phyloP scores from a whole-genome alignment of 805 yeast genomes.

The Kluyveromyces nonfermentans region DNA sequence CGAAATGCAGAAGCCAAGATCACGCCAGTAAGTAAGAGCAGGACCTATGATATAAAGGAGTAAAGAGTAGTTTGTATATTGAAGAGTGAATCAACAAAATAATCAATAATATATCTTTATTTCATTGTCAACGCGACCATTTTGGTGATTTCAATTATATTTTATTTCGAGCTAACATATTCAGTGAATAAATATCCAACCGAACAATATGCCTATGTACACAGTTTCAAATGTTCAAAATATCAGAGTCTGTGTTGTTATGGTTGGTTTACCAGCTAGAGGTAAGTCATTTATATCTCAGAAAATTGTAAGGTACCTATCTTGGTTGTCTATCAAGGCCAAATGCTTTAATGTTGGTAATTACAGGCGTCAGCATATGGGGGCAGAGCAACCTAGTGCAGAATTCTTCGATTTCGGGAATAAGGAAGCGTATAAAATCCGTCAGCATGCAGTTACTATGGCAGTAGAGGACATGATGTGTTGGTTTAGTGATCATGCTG shows the following conservation, averaged over 20 bases:
- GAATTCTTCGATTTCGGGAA: conserved; percentile 68
- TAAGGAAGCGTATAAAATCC: conserved; percentile 48
- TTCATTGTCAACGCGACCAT: no score
- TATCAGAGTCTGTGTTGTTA: conserved; percentile 72
- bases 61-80: neutral
- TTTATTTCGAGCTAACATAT: no score
- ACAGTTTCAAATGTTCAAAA: conserved; percentile 44
- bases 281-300: conserved; percentile 94
- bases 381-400: conserved; percentile 46
- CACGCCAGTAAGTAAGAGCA: no score
- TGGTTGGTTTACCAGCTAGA: conserved; percentile 80
- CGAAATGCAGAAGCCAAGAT: neutral
- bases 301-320: conserved; percentile 82
- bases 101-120: no score
- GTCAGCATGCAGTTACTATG: conserved; percentile 58
- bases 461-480: conserved; percentile 75
- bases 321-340: conserved; percentile 85
- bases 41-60: neutral
- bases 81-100: neutral
- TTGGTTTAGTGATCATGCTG: conserved; percentile 76
- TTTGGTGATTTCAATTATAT: no score
- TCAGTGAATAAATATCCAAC: neutral
- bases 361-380: conserved; percentile 55
- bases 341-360: conserved; percentile 84
- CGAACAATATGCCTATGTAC: conserved; percentile 27